Percentiles rank a stretch among this genome's conserved stretches.
These are phyloP conservation scores for Aureobasidium namibiae DNA, from an alignment of 2,329 filamentous ascomycete species.

Conservation along the genomic window DNA sequence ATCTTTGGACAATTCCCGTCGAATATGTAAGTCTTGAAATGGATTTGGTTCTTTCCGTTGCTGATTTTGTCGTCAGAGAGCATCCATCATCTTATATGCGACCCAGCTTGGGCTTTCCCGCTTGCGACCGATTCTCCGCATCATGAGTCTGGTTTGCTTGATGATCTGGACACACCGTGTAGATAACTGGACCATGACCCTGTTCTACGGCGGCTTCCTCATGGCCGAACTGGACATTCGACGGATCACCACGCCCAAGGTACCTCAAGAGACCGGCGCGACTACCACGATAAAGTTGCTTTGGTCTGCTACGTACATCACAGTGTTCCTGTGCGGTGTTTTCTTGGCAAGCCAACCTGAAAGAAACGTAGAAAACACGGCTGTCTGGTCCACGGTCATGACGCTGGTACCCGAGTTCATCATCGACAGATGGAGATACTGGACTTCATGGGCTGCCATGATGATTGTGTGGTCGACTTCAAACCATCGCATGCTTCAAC, in stretches of 20 bases:
- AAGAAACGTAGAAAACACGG: not conserved
- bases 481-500: slow-evolving; percentile 38
- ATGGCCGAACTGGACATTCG: slow-evolving; percentile 46
- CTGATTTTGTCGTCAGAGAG: too few relatives aligned
- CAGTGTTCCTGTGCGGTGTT: not conserved
- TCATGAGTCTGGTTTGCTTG: slow-evolving; percentile 34
- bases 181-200: slow-evolving; percentile 46
- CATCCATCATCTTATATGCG: slow-evolving; percentile 50
- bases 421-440: not conserved
- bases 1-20: slow-evolving; percentile 49
- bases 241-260: slow-evolving; percentile 33
- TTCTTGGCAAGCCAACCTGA: not conserved
- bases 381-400: not conserved
- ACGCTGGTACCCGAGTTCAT: not conserved
- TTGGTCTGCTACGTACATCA: not conserved
- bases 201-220: slow-evolving; percentile 48
- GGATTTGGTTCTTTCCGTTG: too few relatives aligned
- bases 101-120: slow-evolving; percentile 35
- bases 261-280: slow-evolving; percentile 39
- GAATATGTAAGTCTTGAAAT: not conserved
- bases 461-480: slow-evolving; percentile 22
- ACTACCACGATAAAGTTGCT: not conserved
- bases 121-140: slow-evolving; percentile 23
- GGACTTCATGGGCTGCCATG: not conserved
- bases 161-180: slow-evolving; percentile 40